Evolutionary conservation across 345 rosid species (phyloP), one percentile per base, ranked within the genome.

Genomic region (Euphorbia pulcherrima): DNA sequence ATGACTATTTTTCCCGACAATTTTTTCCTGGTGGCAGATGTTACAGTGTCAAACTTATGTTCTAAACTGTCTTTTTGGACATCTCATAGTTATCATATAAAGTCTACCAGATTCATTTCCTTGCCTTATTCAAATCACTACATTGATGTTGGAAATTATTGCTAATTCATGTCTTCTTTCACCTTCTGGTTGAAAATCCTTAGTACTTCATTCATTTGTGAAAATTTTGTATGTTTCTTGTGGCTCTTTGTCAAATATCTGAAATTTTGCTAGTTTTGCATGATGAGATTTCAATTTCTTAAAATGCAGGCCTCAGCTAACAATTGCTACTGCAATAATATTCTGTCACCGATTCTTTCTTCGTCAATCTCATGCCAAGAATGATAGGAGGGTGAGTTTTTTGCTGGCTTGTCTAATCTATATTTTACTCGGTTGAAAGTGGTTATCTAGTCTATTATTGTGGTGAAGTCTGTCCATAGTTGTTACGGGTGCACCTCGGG

Each of bases 281-380:
- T 68, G 29, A 47, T 41, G 62, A 59, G 17, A 27, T 28, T 30
- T 59, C 51, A 48, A 69, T 71, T 63, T 64, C 54, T 28, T n/a
- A 29, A 55, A 18, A 55, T 89, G 83, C 86, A 94, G 99, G 70
- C 99, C 99, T 58, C 99, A 94, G 85, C 85, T 94, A 72, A 94
- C 99, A 37, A 94, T 94, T 74, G 99, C 99, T 54, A 94, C 99
- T 39, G 91, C 99, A 78, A 89, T 94, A 74, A 89, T 94, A 66
- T 94, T 94, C 81, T 94, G 97, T 77, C 97, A 94, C 59, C 87
- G 97, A 24, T 91, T 94, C 87, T 94, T 91, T 81, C 81, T 91
- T 78, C 91, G 95, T 72, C 99, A 94, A 65, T 93, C 97, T 51
- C 96, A 87, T 80, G 79, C 90, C 13, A 90, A 83, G 84, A 88